These are phyloP conservation scores for Leccinum longicurvipes DNA, from an alignment of 768 basidiomycete genomes.

Conservation along the genomic window DNA sequence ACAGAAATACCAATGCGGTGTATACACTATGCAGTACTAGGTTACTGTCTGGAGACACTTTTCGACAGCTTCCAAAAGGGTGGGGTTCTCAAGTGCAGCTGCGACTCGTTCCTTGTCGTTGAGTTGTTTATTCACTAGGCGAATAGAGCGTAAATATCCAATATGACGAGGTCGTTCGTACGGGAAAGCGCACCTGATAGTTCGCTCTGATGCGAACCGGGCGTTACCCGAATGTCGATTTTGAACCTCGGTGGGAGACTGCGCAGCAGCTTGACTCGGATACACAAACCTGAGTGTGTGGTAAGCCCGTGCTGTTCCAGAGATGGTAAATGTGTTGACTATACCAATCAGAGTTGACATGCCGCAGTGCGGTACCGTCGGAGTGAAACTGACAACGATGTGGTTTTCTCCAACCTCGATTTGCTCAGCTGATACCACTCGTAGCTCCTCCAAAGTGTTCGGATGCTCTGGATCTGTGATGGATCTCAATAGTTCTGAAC, in stretches of 20 bases:
- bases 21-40: conserved; percentile 4
- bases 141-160: not conserved
- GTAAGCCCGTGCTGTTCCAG: not conserved
- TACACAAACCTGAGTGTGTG: conserved; percentile 66
- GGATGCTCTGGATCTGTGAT: conserved; percentile 97
- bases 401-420: conserved; percentile 61
- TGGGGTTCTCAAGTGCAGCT: conserved; percentile 90
- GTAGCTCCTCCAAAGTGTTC: conserved; percentile 88
- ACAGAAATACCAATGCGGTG: not conserved
- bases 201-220: conserved; percentile 96
- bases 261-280: conserved; percentile 85
- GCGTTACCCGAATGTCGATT: conserved; percentile 88
- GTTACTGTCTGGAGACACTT: conserved; percentile 51
- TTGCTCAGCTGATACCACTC: conserved; percentile 90
- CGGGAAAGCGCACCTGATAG: conserved; percentile 58
- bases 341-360: conserved; percentile 95
- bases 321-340: not conserved
- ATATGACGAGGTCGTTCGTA: not conserved
- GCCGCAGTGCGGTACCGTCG: conserved; percentile 96
- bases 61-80: conserved; percentile 84
- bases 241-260: conserved; percentile 92
- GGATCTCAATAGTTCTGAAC: conserved; percentile 79
- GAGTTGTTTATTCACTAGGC: conserved; percentile 91
- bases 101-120: conserved; percentile 99
- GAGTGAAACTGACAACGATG: conserved; percentile 89